Conservation (phyloP, 2,329 filamentous ascomycete genomes). For the Fusarium humuli region DNA sequence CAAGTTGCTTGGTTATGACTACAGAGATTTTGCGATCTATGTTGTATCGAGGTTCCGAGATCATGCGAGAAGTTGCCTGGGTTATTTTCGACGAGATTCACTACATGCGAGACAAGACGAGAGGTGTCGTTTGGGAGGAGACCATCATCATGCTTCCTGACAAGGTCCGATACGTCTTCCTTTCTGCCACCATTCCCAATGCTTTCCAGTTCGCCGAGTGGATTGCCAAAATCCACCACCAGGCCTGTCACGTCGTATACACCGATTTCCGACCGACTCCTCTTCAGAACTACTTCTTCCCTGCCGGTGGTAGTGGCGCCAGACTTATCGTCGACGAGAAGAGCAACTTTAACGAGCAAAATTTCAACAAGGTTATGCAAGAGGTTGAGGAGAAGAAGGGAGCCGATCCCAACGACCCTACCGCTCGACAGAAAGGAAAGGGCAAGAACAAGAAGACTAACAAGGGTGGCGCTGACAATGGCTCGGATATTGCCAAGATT, state of each 20-base stretch:
- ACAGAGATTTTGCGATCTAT: constrained; percentile 99
- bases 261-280: constrained; percentile 98
- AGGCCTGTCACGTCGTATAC: constrained; percentile 98
- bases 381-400: constrained; percentile 89
- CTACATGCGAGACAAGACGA: constrained; percentile 93
- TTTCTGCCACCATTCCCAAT: constrained; percentile 98
- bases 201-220: constrained; percentile 99
- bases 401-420: constrained; percentile 81
- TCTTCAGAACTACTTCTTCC: constrained; percentile 97
- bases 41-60: constrained; percentile 97
- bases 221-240: constrained; percentile 97
- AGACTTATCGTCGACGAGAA: constrained; percentile 97
- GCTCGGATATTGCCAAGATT: constrained; percentile 94
- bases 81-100: constrained; percentile 99
- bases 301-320: constrained; percentile 90
- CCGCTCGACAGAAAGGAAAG: constrained; percentile 84
- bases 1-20: constrained; percentile 98
- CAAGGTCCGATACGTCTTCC: constrained; percentile 98
- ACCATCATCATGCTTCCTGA: constrained; percentile 98
- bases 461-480: constrained; percentile 82
- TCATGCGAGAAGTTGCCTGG: constrained; percentile 99
- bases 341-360: constrained; percentile 93
- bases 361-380: constrained; percentile 96
- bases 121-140: constrained; percentile 99
- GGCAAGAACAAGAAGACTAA: constrained; percentile 93